Evolutionary conservation across 306 rosid genomes (phyloP), one percentile per base, ranked within the genome.

Genomic region (Castanea sativa): DNA sequence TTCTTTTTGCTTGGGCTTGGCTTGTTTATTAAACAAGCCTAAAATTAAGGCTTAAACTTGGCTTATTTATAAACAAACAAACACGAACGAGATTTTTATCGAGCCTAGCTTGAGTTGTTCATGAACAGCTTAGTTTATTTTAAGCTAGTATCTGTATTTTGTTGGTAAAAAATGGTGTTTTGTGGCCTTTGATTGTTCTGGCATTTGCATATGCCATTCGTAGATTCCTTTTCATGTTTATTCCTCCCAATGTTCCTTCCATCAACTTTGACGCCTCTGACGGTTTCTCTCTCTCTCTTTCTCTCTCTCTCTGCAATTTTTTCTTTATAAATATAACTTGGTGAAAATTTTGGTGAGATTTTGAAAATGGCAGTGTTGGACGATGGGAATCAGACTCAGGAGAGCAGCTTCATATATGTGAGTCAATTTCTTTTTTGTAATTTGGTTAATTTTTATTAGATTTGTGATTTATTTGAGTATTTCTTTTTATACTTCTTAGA

Each of bases 221-320:
- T 76, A 88, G 89, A 81, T 84, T 95, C 83, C 98, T 95, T 65
- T 84, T 93, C 77, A 76, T 88, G 82, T 98, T 95, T 78, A 95
- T 93, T 84, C 98, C 99, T 83, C 94, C 89, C 23, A 95, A 91
- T 74, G 92, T 95, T 81, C 97, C 98, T 76, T 90, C 98, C 61
- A 90, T 93, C 72, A 91, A 95, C 9, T 97, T 95, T 75, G 97
- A 95, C 64, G 85, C 91, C 56, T 95, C 98, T 69, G 99, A 91
- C 41, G 98, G 99, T 93, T 87, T 63, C 71, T 79, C 57, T 53
- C 43, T 33, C 51, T 76, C 70, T 71, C 58, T 5, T 53, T 68
- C 63, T 2, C 63, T 13, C 4, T 15, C 70, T 1, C 11, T 6
- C 1, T 63, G 15, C 52, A 0, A 23, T 23, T 23, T 23, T 21